phyloP scores from a whole-genome alignment of 2,329 filamentous ascomycete species.

The Trichoderma gracile region DNA sequence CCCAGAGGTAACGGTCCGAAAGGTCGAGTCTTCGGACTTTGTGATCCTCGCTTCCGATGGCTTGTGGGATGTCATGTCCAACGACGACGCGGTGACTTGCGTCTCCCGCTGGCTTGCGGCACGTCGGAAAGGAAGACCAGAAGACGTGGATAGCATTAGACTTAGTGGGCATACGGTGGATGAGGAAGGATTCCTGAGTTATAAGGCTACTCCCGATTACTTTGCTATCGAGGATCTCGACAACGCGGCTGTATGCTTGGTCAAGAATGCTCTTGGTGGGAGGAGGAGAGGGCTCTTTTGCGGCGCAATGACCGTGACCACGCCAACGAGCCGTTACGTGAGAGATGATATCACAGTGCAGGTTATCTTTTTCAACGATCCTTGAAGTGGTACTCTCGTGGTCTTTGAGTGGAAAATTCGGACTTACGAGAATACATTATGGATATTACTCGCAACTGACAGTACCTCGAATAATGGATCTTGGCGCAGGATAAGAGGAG shows the following conservation, averaged over 20 bases:
- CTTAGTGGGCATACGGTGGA: slow-evolving; percentile 22
- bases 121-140: slow-evolving; percentile 29
- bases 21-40: slow-evolving; percentile 24
- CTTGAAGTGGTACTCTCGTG: not conserved
- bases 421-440: too few relatives aligned
- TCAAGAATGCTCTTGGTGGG: slow-evolving; percentile 79
- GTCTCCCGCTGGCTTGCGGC: slow-evolving; percentile 27
- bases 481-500: too few relatives aligned
- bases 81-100: slow-evolving; percentile 25
- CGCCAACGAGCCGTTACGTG: slow-evolving; percentile 63
- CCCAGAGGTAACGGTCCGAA: slow-evolving; percentile 24
- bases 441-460: too few relatives aligned
- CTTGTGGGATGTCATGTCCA: slow-evolving; percentile 27
- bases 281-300: slow-evolving; percentile 72
- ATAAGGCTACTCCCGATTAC: slow-evolving; percentile 46
- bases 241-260: slow-evolving; percentile 78
- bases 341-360: slow-evolving; percentile 83
- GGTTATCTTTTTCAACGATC: slow-evolving; percentile 64
- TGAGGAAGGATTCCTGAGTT: slow-evolving; percentile 32
- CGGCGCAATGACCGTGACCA: slow-evolving; percentile 69
- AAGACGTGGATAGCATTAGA: slow-evolving; percentile 30
- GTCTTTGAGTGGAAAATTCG: too few relatives aligned
- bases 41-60: slow-evolving; percentile 29
- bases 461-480: too few relatives aligned
- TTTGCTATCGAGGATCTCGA: slow-evolving; percentile 73